Conservation (phyloP, 139 green algal species). For the Haematococcus sp. region DNA sequence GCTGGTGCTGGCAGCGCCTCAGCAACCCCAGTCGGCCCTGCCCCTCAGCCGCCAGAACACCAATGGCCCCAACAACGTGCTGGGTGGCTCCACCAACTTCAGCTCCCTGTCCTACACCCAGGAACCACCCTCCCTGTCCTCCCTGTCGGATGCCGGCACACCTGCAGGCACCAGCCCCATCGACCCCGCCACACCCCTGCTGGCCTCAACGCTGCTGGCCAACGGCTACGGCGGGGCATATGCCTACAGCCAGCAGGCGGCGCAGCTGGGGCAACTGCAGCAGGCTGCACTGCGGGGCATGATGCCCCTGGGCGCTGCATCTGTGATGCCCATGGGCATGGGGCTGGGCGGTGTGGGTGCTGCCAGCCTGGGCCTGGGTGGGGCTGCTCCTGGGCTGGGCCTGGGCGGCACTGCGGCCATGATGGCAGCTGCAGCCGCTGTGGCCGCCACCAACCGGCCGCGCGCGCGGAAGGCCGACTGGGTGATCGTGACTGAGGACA, state of each 20-base stretch:
- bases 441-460: slow-evolving; percentile 7
- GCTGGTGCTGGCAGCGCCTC: neutral
- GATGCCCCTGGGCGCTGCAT: too few relatives aligned
- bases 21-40: neutral
- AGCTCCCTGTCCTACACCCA: slow-evolving; percentile 13
- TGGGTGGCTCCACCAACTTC: slow-evolving; percentile 11
- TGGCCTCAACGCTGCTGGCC: neutral
- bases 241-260: too few relatives aligned
- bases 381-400: neutral
- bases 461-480: slow-evolving; percentile 42
- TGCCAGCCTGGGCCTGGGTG: neutral
- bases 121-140: neutral
- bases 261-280: neutral
- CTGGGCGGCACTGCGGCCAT: neutral
- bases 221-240: too few relatives aligned
- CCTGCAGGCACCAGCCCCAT: too few relatives aligned
- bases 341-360: neutral
- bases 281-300: neutral
- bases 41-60: slow-evolving; percentile 17
- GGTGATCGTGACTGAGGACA: slow-evolving; percentile 48
- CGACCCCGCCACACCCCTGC: too few relatives aligned
- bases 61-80: slow-evolving; percentile 11
- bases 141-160: too few relatives aligned
- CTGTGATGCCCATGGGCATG: neutral
- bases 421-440: slow-evolving; percentile 1